Percentiles rank a stretch among this genome's conserved stretches.
Evolutionary conservation across 371 early-diverging fungal genomes (phyloP).

Genomic region (Zancudomyces culisetae): DNA sequence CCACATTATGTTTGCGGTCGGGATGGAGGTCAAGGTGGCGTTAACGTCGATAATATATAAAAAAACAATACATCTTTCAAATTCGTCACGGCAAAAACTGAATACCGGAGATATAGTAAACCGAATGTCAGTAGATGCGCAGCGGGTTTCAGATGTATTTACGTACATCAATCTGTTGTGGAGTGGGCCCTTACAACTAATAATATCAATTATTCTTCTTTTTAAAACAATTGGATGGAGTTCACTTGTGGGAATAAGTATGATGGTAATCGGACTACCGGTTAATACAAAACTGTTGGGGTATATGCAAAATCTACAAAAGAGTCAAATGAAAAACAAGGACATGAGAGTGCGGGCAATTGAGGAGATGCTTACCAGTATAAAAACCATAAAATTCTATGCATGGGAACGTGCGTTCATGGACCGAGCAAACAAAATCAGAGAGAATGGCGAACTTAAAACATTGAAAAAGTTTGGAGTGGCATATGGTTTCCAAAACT

Average conservation of each 20-base stretch:
- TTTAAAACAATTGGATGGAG: conserved; percentile 66
- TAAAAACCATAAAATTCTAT: conserved; percentile 78
- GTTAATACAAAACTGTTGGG: conserved; percentile 39
- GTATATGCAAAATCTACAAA: conserved; percentile 49
- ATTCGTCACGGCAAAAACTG: conserved; percentile 53
- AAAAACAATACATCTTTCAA: conserved; percentile 65
- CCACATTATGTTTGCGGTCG: conserved; percentile 22
- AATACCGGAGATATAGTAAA: conserved; percentile 82
- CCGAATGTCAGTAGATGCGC: conserved; percentile 80
- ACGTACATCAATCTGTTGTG: conserved; percentile 59
- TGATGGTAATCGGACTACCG: conserved; percentile 62
- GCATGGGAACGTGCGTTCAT: conserved; percentile 55
- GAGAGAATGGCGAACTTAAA: conserved; percentile 53
- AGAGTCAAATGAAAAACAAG: conserved; percentile 77
- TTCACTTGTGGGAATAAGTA: conserved; percentile 67
- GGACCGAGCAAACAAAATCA: conserved; percentile 39
- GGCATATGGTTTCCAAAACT: conserved; percentile 36
- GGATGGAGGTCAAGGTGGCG: conserved; percentile 44
- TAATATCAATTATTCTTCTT: conserved; percentile 55
- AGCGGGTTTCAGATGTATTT: conserved; percentile 44
- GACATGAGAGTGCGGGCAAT: conserved; percentile 76
- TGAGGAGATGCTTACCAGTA: conserved; percentile 84
- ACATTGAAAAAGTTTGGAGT: conserved; percentile 56
- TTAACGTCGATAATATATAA: conserved; percentile 73
- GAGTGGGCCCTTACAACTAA: conserved; percentile 84